These are phyloP conservation scores for Sorghum bicolor DNA, from an alignment of 176 grass and related monocot species.

Conservation along the genomic window Sorghum_bicolor_NCBIv3 NC_012872.2:65655501-65656000, in stretches of 20 bases:
- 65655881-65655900: conserved; percentile 45
- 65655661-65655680: conserved; percentile 27
- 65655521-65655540: conserved; percentile 82
- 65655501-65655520: conserved; percentile 85
- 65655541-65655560: conserved; percentile 72
- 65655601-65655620: conserved; percentile 76
- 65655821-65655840: conserved; percentile 17
- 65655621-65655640: conserved; percentile 65
- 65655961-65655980: conserved; percentile 2
- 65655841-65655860: conserved; percentile 34
- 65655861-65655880: conserved; percentile 36
- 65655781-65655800: conserved; percentile 17
- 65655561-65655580: conserved; percentile 98
- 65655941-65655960: not conserved
- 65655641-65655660: conserved; percentile 7
- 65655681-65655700: conserved; percentile 59
- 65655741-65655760: conserved; percentile 41
- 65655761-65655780: conserved; percentile 35
- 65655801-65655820: conserved; percentile 44
- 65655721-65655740: conserved; percentile 47
- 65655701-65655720: conserved; percentile 43
- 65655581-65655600: conserved; percentile 74
- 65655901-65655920: conserved; percentile 50
- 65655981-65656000: not conserved
- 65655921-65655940: not conserved